Evolutionary conservation across 2,329 filamentous ascomycete species (phyloP), one percentile per base, ranked within the genome.

Genomic region (Chrysosporium keratinophilum): DNA sequence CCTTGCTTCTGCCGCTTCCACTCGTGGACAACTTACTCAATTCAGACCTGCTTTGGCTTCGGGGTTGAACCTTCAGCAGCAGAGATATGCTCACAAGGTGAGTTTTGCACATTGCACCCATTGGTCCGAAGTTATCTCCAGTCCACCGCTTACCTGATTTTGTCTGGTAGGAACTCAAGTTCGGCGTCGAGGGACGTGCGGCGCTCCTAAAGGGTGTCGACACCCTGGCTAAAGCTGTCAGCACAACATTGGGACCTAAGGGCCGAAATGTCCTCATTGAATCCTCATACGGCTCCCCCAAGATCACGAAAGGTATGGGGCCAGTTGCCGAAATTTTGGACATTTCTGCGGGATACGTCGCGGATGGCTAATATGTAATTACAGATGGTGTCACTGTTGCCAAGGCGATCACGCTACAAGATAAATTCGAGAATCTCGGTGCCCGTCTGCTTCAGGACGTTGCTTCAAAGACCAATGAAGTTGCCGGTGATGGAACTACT

Each of bases 401-500:
- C 64, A 91, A 85, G 76, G 89, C 91, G 60, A 87, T 98, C 67
- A 82, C 81, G 60, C 83, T 98, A 62, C 84, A 98, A 80, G 93
- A 98, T 81, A 97, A 97, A 78, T 98, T 96, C 74, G 93, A 98
- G 78, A 98, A 98, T 80, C 87, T 98, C 64, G 93, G 93, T 72
- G 93, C 93, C 67, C 87, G 88, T 69, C 83, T 98, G 62, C 83
- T 98, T 64, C 90, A 97, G 77, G 93, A 98, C 74, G 93, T 98
- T 63, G 93, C 93, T 66, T 93, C 88, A 69, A 98, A 98, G 84
- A 98, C 93, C 70, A 98, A 98, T 79, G 93, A 98, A 78, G 84
- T 89, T 64, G 93, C 93, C 63, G 93, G 93, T 85, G 93, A 98
- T 73, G 93, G 93, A 75, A 98, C 93, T 65, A 98, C 93, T 61